phyloP scores from a whole-genome alignment of 306 rosid species.

The Cicer yamashitae region DNA sequence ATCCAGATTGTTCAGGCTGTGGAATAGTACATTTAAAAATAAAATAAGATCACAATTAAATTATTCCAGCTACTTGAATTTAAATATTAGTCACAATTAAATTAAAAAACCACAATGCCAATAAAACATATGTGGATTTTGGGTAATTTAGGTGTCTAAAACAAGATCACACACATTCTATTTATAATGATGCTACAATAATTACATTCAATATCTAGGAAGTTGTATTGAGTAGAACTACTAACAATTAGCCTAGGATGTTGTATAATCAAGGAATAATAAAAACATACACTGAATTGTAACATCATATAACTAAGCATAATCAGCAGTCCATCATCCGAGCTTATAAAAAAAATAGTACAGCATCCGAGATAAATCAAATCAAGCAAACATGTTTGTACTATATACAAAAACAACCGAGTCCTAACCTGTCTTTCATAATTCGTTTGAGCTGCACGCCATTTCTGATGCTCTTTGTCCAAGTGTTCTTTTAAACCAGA shows the following conservation, averaged over 20 bases:
- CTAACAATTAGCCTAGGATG: too few species aligned
- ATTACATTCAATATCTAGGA: too few species aligned
- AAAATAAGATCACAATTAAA: too few species aligned
- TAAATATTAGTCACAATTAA: constrained; percentile 7
- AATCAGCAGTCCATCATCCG: constrained; percentile 10
- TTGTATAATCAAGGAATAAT: too few species aligned
- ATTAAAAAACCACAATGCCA: neutral
- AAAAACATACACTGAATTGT: too few species aligned
- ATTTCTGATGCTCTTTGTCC: constrained; percentile 76
- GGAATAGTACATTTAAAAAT: neutral
- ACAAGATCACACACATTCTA: too few species aligned
- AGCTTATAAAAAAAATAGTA: neutral
- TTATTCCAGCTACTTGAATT: constrained; percentile 6
- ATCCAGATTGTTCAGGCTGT: neutral
- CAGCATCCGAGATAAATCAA: constrained; percentile 19
- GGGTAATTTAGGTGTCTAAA: too few species aligned
- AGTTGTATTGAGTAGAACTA: too few species aligned
- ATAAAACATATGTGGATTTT: neutral
- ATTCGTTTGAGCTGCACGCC: constrained; percentile 85
- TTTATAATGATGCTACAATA: too few species aligned
- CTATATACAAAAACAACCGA: neutral
- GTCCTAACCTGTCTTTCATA: constrained; percentile 88
- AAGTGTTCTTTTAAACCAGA: constrained; percentile 73
- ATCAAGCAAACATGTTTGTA: neutral
- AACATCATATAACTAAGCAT: neutral